Evolutionary conservation across 73 alveolate species (phyloP).

Genomic region (Diophrys sp.): DNA sequence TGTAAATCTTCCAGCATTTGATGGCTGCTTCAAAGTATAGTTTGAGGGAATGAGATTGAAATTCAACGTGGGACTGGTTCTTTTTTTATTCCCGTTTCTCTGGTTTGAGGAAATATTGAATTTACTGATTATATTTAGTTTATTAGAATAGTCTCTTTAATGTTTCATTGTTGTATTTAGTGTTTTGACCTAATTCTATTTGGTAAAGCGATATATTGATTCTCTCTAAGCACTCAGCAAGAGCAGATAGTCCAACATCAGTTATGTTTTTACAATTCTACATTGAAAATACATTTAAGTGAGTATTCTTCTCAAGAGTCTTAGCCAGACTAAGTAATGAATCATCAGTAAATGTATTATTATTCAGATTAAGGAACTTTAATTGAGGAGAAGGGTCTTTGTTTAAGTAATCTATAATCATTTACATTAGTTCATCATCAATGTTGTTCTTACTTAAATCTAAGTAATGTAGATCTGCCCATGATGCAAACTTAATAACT

Average conservation of each 20-base stretch:
- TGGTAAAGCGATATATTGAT: background rate
- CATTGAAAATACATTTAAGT: background rate
- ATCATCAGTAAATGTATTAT: background rate
- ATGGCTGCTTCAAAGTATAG: constrained; percentile 2
- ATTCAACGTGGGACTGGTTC: background rate
- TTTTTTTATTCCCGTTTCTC: background rate
- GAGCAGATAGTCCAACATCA: background rate
- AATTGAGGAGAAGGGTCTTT: background rate
- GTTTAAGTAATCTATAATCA: background rate
- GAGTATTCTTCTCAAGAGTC: background rate
- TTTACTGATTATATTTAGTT: background rate
- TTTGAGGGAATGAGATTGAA: background rate
- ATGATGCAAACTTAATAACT: background rate
- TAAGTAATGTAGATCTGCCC: background rate
- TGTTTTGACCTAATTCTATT: background rate
- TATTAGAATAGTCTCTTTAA: background rate
- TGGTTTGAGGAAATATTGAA: background rate
- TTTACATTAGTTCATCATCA: background rate
- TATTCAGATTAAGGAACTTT: background rate
- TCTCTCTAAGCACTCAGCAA: background rate
- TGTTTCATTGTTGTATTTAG: background rate
- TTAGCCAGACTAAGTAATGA: background rate
- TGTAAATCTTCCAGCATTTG: background rate
- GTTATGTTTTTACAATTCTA: background rate
- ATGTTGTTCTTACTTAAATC: background rate